phyloP scores from a whole-genome alignment of 805 yeast genomes.

The Blastobotrys chiropterorum region DNA sequence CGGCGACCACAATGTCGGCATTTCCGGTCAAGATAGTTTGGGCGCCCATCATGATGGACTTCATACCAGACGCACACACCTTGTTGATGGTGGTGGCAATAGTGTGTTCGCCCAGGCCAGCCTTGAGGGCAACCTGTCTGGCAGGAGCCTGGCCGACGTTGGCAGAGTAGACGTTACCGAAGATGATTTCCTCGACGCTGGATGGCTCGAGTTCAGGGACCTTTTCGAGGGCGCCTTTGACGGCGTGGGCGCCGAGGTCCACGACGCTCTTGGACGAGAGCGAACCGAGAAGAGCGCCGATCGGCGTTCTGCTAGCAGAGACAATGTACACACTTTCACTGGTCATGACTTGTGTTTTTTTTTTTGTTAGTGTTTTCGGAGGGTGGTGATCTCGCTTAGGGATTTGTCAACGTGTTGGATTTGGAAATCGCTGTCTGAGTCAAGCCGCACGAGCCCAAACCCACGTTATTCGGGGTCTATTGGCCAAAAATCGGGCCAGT shows the following conservation, averaged over 20 bases:
- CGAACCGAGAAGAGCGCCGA: conserved; percentile 88
- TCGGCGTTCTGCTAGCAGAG: conserved; percentile 87
- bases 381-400: too few species aligned
- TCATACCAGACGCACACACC: conserved; percentile 96
- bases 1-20: conserved; percentile 91
- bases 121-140: conserved; percentile 88
- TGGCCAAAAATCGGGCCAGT: too few species aligned
- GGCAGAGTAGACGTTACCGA: conserved; percentile 90
- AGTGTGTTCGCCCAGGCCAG: conserved; percentile 75
- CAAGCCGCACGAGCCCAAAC: too few species aligned
- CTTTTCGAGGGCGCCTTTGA: conserved; percentile 75
- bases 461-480: too few species aligned
- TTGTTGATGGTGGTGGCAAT: conserved; percentile 91
- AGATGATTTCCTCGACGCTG: conserved; percentile 81
- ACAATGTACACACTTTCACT: conserved; percentile 68
- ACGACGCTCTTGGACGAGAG: conserved; percentile 68
- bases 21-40: conserved; percentile 83
- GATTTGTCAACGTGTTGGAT: too few species aligned
- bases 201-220: conserved; percentile 61
- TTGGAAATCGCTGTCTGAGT: too few species aligned
- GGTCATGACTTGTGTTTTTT: too few species aligned
- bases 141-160: conserved; percentile 97
- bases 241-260: conserved; percentile 91
- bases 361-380: neutral
- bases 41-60: conserved; percentile 84